Evolutionary conservation across 306 rosid species (phyloP), one percentile per base, ranked within the genome.

Genomic region (Heteromeles arbutifolia): DNA sequence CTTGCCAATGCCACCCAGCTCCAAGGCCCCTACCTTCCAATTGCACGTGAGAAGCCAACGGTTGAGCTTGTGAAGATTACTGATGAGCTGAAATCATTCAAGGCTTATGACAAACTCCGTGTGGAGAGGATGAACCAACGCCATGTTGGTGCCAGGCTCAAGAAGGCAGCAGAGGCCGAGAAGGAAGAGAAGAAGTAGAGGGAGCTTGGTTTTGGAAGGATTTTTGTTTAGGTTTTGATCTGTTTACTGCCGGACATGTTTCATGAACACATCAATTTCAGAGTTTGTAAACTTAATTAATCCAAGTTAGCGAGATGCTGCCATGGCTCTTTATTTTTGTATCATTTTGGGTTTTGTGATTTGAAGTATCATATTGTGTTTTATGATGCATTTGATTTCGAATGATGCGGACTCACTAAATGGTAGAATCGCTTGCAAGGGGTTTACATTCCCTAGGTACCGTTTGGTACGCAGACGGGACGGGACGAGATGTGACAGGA

Each of bases 121-220:
- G 8, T 85, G 3, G 92, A 88, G 74, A 66, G 89, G 24, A 74
- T 68, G 12, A 88, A 88, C 53, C 19, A 43, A 10, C 84, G 89
- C 6, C 86, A 83, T 65, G 62, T 81, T 0, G 92, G 92, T 54
- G 85, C 70, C 8, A 81, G 89, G 78, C 41, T 80, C 72, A 88
- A 88, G 92, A 88, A 4, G 59, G 92, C 89, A 4, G 89, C 89
- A 0, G 92, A 88, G 65, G 91, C 91, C 34, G 91, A 88, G 87
- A 88, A 88, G 82, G 91, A 88, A 65, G 91, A 88, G 8, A 85
- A 88, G 83, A 88, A 85, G 67, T 88, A 73, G 41, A 73, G 44
- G 48, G 44, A 58, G 65, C 21, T 24, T 8, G 22, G 15, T 9
- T 39, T 56, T 13, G 66, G n/a, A 69, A 65, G 50, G 13, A 43